Conservation (phyloP, 345 rosid species). For the Capsella bursapastoris region DNA sequence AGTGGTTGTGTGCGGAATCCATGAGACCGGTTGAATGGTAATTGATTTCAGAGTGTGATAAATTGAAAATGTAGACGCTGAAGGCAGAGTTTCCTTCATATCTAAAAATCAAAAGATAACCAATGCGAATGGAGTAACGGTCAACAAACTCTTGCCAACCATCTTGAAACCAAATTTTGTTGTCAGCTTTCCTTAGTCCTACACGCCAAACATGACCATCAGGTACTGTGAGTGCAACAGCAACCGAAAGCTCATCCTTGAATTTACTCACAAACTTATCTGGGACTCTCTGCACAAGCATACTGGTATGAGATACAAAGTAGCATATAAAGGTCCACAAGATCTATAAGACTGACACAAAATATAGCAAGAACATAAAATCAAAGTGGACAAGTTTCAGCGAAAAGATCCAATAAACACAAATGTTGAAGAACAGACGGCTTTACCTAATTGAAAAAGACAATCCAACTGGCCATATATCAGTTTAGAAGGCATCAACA, state of each 20-base stretch:
- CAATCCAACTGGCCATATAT: not conserved
- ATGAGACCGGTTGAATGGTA: constrained; percentile 55
- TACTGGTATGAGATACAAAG: constrained; percentile 34
- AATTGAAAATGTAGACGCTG: constrained; percentile 72
- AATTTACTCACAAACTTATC: constrained; percentile 74
- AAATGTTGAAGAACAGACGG: constrained; percentile 9
- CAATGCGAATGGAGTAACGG: constrained; percentile 69
- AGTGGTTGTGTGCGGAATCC: constrained; percentile 49
- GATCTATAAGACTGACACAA: constrained; percentile 10
- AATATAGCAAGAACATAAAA: not conserved
- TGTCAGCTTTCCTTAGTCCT: constrained; percentile 71
- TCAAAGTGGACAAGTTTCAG: not conserved
- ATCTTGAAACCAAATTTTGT: constrained; percentile 78
- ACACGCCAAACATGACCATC: constrained; percentile 76
- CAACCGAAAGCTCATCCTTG: constrained; percentile 71
- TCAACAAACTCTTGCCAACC: constrained; percentile 91
- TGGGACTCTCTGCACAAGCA: constrained; percentile 80
- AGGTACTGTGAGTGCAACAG: constrained; percentile 77
- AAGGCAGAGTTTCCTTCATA: constrained; percentile 84
- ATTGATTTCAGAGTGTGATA: constrained; percentile 71
- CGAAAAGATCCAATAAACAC: not conserved
- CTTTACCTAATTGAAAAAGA: not conserved
- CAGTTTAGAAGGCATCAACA: constrained; percentile 2
- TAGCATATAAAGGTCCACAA: constrained; percentile 14
- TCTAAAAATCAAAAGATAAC: constrained; percentile 81